A percentile compares a stretch with the other conserved stretches of the same genome.
Evolutionary conservation across 768 basidiomycete genomes (phyloP).

Genomic region (Chalciporus sphaerocephalus): DNA sequence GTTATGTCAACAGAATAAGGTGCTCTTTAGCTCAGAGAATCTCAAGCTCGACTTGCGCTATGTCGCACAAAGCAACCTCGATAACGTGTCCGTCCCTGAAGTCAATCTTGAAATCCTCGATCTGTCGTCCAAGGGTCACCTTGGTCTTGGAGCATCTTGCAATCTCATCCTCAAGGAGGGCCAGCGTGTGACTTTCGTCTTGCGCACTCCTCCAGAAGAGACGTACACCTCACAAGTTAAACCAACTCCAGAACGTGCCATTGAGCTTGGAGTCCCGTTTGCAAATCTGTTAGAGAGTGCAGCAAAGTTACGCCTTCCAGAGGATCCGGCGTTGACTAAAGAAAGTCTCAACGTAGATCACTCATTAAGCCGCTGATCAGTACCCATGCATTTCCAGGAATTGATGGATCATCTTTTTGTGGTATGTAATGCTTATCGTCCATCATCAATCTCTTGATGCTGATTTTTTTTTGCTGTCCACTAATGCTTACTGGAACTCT

Average conservation of each 20-base stretch:
- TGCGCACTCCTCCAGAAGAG: constrained; percentile 63
- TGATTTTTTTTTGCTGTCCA: constrained; percentile 41
- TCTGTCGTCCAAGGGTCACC: constrained; percentile 65
- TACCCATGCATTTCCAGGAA: constrained; percentile 34
- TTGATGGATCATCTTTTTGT: constrained; percentile 54
- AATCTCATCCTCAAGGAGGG: constrained; percentile 73
- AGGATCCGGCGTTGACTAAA: constrained; percentile 72
- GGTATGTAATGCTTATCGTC: constrained; percentile 32
- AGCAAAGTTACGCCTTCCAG: constrained; percentile 44
- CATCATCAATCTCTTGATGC: background rate
- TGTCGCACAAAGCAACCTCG: constrained; percentile 54
- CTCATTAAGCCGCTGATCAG: background rate
- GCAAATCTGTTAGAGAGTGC: constrained; percentile 43
- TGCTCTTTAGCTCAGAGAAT: constrained; percentile 53
- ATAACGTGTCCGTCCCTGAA: constrained; percentile 46
- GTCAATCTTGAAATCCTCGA: constrained; percentile 61
- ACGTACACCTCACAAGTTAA: constrained; percentile 12
- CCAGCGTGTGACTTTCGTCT: constrained; percentile 83
- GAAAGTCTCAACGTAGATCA: constrained; percentile 28
- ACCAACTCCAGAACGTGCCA: constrained; percentile 38
- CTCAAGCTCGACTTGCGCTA: constrained; percentile 75
- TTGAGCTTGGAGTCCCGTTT: constrained; percentile 43
- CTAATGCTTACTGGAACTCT: constrained; percentile 77
- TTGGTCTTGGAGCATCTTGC: constrained; percentile 59
- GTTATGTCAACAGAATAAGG: constrained; percentile 48